Base-by-base conservation (phyloP, 805 yeast genomes). In the Zygotorulaspora florentina region DNA sequence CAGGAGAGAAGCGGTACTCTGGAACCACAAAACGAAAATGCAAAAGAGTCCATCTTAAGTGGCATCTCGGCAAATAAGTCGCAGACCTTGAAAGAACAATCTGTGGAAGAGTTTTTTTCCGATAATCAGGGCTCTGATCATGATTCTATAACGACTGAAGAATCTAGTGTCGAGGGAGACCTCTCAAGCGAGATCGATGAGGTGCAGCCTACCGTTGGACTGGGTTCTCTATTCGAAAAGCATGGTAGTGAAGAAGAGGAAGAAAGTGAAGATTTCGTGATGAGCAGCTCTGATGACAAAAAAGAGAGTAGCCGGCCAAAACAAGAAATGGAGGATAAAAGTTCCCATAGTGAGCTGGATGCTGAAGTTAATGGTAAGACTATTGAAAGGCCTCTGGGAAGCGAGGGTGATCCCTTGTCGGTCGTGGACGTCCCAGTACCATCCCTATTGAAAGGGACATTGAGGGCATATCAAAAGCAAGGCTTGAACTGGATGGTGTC, bases 401-500 rank as follows among this genome's bases (percentile, higher is more conserved):
- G 15, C 20, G 39, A 36, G 12, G 45, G 50, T 11, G 62, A 57
- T 13, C 65, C 61, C 3, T 52, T 67, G 11, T 64, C 75, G 16
- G 80, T 79, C 29, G 76, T 81, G 1, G 90, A 85, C 64, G 95
- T 89, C 7, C 88, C 93, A 0, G 59, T 78, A 2, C 98, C 98
- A 0, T 72, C 81, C 11, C 66, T 86, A 8, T 69, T 93, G 20
- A 75, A 89, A 50, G 99, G 98, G 23, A 79, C 80, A 0, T 70
- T 93, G 42, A 80, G 99, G 63, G 87, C 81, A 8, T 93, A 93
- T 58, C 99, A 93, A 64, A 91, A 89, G 46, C 96, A 88, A 65
- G 99, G 99, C 49, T 73, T 93, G 31, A 95, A 93, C 55, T 93
- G 99, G 99, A 70, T 93, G 40, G 98, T 96, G 1, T 88, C 96